These are phyloP conservation scores for Euphorbia celastroides DNA, from an alignment of 441 rosid species.

Conservation along the genomic window DNA sequence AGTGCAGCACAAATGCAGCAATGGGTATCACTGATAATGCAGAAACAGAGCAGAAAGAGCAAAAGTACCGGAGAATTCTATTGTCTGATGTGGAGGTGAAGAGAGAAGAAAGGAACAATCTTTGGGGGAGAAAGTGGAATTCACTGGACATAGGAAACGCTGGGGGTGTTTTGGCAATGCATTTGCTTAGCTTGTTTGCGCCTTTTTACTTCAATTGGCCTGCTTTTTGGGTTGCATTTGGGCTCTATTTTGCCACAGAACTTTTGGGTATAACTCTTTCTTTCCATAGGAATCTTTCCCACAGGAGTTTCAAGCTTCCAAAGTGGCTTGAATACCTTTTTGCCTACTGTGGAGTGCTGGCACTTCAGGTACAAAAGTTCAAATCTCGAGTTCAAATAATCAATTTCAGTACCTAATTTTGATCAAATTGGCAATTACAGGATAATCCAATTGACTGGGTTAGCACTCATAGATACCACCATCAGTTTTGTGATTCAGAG, in stretches of 20 bases:
- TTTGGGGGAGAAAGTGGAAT: slow-evolving; percentile 59
- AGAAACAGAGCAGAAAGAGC: too few relatives aligned
- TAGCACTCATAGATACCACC: too few relatives aligned
- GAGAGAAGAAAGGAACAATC: slow-evolving; percentile 33
- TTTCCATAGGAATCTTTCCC: slow-evolving; percentile 73
- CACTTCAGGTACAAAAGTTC: slow-evolving; percentile 55
- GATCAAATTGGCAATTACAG: too few relatives aligned
- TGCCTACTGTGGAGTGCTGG: slow-evolving; percentile 76
- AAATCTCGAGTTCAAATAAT: neutral
- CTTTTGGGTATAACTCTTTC: slow-evolving; percentile 80
- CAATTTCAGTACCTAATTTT: too few relatives aligned
- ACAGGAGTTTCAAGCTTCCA: slow-evolving; percentile 78
- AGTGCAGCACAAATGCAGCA: too few relatives aligned
- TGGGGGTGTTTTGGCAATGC: slow-evolving; percentile 49
- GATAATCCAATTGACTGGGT: too few relatives aligned
- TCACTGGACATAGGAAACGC: slow-evolving; percentile 43
- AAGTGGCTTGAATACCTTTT: slow-evolving; percentile 87
- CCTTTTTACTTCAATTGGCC: slow-evolving; percentile 73
- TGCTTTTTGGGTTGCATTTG: slow-evolving; percentile 63
- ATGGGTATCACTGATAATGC: too few relatives aligned
- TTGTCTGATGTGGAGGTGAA: slow-evolving; percentile 75
- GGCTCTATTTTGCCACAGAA: slow-evolving; percentile 56
- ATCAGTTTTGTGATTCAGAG: too few relatives aligned
- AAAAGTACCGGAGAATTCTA: slow-evolving; percentile 41
- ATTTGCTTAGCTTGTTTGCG: slow-evolving; percentile 60